Percentiles rank a stretch among this genome's conserved stretches.
These are phyloP conservation scores for Diaporthe sp. DNA, from an alignment of 2,329 filamentous ascomycete genomes.

Conservation along the genomic window DNA sequence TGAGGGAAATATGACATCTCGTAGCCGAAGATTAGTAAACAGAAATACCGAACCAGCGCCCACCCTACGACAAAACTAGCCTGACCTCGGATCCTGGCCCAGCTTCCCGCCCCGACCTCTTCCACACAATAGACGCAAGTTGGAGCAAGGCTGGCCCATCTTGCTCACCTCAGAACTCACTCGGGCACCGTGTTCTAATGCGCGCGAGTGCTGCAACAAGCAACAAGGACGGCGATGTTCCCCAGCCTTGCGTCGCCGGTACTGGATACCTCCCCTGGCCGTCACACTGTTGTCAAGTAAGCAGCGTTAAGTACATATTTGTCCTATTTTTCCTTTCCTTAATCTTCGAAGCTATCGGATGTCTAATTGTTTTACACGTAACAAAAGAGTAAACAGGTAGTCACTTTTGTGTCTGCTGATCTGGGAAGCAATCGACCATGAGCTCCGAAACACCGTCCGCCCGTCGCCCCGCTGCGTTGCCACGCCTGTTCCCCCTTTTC, in stretches of 20 bases:
- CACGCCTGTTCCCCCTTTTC: constrained; percentile 18
- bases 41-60: constrained; percentile 27
- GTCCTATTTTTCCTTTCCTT: constrained; percentile 14
- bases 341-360: constrained; percentile 26
- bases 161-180: neutral
- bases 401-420: constrained; percentile 34
- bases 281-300: neutral
- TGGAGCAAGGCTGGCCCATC: neutral
- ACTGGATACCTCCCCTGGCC: neutral
- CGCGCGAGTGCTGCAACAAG: neutral
- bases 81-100: constrained; percentile 26
- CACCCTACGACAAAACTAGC: constrained; percentile 12
- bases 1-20: neutral
- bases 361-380: constrained; percentile 35
- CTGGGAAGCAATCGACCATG: constrained; percentile 25
- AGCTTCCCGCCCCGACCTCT: neutral
- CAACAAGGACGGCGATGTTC: neutral
- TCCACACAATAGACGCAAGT: neutral
- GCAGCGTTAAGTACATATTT: neutral
- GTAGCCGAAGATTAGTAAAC: constrained; percentile 35
- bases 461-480: constrained; percentile 17
- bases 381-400: constrained; percentile 16
- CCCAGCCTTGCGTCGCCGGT: neutral
- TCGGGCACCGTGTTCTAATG: too few relatives aligned
- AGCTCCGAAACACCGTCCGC: constrained; percentile 37